Evolutionary conservation across 495 filamentous ascomycete genomes (phyloP).

Genomic region (Achaetomiella virescens): DNA sequence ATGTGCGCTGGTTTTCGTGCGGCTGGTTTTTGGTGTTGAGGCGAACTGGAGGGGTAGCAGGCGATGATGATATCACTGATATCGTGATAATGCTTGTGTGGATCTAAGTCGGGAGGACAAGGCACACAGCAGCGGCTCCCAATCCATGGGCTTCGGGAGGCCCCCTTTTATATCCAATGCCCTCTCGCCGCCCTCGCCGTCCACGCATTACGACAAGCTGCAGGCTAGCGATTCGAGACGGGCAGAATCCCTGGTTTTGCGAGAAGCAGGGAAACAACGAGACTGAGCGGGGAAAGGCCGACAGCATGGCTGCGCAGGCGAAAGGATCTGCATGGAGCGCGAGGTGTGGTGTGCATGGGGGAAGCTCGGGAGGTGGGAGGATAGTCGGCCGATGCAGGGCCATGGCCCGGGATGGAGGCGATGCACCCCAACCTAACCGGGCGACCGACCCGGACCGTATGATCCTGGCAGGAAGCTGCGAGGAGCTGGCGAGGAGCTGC

Average conservation of each 20-base stretch:
- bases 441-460: slow-evolving; percentile 12
- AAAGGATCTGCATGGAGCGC: slow-evolving; percentile 6
- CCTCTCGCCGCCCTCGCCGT: neutral
- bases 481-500: neutral
- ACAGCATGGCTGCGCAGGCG: neutral
- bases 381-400: slow-evolving; percentile 2
- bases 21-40: neutral
- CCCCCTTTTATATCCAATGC: neutral
- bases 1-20: slow-evolving; percentile 14
- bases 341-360: neutral
- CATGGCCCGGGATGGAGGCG: neutral
- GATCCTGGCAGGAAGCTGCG: slow-evolving; percentile 1
- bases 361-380: neutral
- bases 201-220: neutral
- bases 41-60: neutral
- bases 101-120: neutral
- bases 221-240: neutral
- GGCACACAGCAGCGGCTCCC: slow-evolving; percentile 4
- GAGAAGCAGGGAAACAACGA: slow-evolving; percentile 3
- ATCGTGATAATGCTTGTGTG: neutral
- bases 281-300: neutral
- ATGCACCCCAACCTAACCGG: too few relatives aligned
- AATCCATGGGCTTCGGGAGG: neutral
- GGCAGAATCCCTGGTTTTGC: neutral
- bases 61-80: slow-evolving; percentile 7